phyloP scores from a whole-genome alignment of 345 rosid species.

The Bruguiera gymnorhiza region DNA sequence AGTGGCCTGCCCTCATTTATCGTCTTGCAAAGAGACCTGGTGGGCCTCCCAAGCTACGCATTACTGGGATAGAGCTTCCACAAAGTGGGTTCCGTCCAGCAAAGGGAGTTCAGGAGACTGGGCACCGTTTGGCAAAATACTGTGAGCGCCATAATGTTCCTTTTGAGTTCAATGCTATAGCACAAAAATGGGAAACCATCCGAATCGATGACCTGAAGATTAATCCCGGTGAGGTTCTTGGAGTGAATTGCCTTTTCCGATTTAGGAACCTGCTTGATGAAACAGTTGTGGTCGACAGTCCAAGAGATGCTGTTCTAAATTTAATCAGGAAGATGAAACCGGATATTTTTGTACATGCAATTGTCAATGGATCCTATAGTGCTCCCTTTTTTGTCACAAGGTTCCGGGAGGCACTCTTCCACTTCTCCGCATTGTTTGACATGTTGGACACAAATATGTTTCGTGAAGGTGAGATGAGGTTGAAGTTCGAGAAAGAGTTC shows the following conservation, averaged over 20 bases:
- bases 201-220: constrained; percentile 27
- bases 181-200: constrained; percentile 36
- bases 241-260: constrained; percentile 22
- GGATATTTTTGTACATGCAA: constrained; percentile 17
- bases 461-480: constrained; percentile 21
- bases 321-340: constrained; percentile 34
- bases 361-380: constrained; percentile 24
- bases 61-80: constrained; percentile 40
- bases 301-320: constrained; percentile 23
- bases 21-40: constrained; percentile 20
- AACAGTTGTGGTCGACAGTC: constrained; percentile 24
- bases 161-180: constrained; percentile 33
- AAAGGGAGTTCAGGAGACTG: constrained; percentile 32
- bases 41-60: constrained; percentile 35
- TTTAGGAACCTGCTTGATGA: constrained; percentile 29
- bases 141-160: constrained; percentile 36
- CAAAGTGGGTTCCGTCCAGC: constrained; percentile 32
- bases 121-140: constrained; percentile 24
- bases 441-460: constrained; percentile 21
- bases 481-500: constrained; percentile 26
- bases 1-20: constrained; percentile 36
- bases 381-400: constrained; percentile 33
- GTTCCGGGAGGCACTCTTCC: constrained; percentile 34
- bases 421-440: constrained; percentile 29
- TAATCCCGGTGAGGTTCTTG: constrained; percentile 18